Conservation (phyloP, 345 rosid genomes). For the Luvunga scandens region DNA sequence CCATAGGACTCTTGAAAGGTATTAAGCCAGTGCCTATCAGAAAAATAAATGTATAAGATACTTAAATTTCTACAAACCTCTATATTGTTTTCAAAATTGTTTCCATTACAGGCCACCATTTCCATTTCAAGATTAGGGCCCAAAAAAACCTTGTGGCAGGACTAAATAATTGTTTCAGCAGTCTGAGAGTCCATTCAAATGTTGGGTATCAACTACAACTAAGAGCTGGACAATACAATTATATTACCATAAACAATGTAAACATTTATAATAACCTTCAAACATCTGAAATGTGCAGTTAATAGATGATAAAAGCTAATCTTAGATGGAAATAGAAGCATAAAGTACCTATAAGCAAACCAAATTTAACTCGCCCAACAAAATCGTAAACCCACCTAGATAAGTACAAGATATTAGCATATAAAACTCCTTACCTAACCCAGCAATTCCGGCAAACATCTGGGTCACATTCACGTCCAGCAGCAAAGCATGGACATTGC, state of each 20-base stretch:
- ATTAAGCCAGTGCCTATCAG: neutral
- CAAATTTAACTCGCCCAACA: neutral
- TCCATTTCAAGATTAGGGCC: neutral
- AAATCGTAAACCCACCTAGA: neutral
- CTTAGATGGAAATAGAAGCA: neutral
- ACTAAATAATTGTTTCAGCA: neutral
- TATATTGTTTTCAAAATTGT: neutral
- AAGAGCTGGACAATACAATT: neutral
- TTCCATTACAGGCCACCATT: neutral
- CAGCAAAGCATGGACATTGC: slow-evolving; percentile 99
- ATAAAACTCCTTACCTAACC: slow-evolving; percentile 51
- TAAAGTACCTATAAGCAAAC: neutral
- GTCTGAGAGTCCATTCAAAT: neutral
- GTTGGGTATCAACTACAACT: neutral
- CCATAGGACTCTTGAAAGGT: neutral
- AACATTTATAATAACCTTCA: neutral
- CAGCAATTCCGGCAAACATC: slow-evolving; percentile 94
- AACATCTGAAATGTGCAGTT: neutral
- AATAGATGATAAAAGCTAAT: neutral
- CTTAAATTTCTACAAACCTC: neutral
- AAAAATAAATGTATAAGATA: neutral
- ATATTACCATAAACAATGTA: neutral
- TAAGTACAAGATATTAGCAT: neutral
- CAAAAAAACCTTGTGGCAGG: neutral
- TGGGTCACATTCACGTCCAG: slow-evolving; percentile 98